Evolutionary conservation across 805 yeast species (phyloP).

Genomic region (Lachancea fermentati): DNA sequence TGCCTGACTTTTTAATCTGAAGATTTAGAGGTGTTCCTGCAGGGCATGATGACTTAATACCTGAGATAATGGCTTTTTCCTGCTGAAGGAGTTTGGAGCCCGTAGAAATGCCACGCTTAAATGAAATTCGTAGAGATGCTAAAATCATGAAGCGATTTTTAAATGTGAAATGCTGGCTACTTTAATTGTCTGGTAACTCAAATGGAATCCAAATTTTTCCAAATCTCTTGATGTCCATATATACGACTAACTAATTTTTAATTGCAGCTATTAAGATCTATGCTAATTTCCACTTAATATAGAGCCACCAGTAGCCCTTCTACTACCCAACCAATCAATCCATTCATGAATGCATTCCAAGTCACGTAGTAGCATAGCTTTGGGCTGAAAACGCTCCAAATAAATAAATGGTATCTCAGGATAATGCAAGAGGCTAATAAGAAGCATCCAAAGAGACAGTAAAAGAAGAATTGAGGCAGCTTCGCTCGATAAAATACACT

Average conservation of each 20-base stretch:
- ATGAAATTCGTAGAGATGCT: background rate
- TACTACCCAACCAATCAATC: constrained; percentile 22
- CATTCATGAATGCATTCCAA: constrained; percentile 57
- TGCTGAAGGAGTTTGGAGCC: constrained; percentile 5
- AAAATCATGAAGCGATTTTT: background rate
- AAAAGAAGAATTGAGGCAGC: constrained; percentile 42
- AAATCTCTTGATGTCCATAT: no score
- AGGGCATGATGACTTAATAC: constrained; percentile 44
- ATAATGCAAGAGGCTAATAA: constrained; percentile 64
- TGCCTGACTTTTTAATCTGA: constrained; percentile 71
- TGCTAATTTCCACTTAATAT: background rate
- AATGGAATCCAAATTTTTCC: no score
- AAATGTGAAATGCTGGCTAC: no score
- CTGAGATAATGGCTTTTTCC: constrained; percentile 3
- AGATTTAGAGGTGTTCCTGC: constrained; percentile 71
- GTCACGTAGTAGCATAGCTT: constrained; percentile 73
- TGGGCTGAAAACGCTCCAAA: constrained; percentile 98
- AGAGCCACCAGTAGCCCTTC: constrained; percentile 2
- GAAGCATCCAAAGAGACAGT: constrained; percentile 51
- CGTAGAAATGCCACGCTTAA: constrained; percentile 4
- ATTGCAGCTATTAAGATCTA: background rate
- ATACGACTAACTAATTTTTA: no score
- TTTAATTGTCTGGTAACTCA: no score
- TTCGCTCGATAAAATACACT: constrained; percentile 14
- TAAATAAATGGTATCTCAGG: constrained; percentile 79